These are phyloP conservation scores for Singerocomus inundabilis DNA, from an alignment of 1,284 basidiomycete genomes.

Conservation along the genomic window DNA sequence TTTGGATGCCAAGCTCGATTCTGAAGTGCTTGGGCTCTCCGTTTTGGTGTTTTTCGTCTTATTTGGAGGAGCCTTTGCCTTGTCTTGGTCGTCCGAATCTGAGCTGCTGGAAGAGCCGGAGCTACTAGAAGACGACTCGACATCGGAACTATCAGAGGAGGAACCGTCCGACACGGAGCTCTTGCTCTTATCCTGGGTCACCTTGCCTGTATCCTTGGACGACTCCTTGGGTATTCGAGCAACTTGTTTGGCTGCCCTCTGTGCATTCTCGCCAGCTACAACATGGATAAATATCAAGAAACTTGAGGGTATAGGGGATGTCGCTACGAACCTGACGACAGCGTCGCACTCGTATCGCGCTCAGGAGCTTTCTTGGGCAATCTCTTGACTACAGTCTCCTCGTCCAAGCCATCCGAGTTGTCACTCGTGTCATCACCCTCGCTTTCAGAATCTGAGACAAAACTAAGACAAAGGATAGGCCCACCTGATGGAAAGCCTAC, in stretches of 20 bases:
- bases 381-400: conserved; percentile 3
- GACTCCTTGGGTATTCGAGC: background rate
- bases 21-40: conserved; percentile 15
- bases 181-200: conserved; percentile 18
- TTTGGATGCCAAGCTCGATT: conserved; percentile 28
- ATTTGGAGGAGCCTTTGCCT: conserved; percentile 7
- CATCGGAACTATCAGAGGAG: conserved; percentile 13
- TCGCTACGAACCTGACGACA: conserved; percentile 32
- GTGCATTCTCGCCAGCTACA: conserved; percentile 8
- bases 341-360: conserved; percentile 31
- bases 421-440: conserved; percentile 3
- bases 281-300: conserved; percentile 8
- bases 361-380: conserved; percentile 16
- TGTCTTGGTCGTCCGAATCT: conserved; percentile 11
- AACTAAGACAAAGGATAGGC: background rate
- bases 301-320: background rate
- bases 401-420: conserved; percentile 6
- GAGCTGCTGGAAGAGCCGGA: conserved; percentile 15
- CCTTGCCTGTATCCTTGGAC: background rate
- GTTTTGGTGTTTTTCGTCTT: background rate
- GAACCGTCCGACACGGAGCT: conserved; percentile 28
- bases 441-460: conserved; percentile 20
- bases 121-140: conserved; percentile 17
- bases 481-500: conserved; percentile 1
- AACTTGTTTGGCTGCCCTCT: background rate